Conservation (phyloP, 2,329 filamentous ascomycete species). For the Cryoendolithus antarcticus region DNA sequence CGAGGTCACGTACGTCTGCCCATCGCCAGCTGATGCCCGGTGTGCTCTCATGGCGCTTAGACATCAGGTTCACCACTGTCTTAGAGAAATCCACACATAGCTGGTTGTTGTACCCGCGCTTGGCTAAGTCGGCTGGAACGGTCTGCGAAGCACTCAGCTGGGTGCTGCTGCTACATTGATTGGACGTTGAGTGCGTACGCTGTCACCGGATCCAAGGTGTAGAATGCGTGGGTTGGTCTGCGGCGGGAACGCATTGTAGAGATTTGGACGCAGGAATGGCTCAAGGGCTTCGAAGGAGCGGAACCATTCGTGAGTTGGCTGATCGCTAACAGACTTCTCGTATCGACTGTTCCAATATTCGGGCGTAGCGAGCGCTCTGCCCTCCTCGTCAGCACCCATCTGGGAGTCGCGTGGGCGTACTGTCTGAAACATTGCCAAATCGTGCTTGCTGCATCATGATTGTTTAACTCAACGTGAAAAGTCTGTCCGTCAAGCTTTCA, state of each 20-base stretch:
- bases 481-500: too few species aligned
- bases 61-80: conserved; percentile 43
- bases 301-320: conserved; percentile 44
- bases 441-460: too few species aligned
- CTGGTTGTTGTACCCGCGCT: conserved; percentile 39
- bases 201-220: conserved; percentile 47
- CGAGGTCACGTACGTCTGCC: conserved; percentile 42
- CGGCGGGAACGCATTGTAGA: conserved; percentile 26
- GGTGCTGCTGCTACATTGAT: not conserved
- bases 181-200: conserved; percentile 26
- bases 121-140: conserved; percentile 37
- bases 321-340: conserved; percentile 23
- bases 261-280: conserved; percentile 33
- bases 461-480: too few species aligned
- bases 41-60: conserved; percentile 26
- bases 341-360: conserved; percentile 43
- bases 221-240: conserved; percentile 34
- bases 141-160: conserved; percentile 26
- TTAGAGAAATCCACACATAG: conserved; percentile 46
- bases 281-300: conserved; percentile 36
- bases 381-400: conserved; percentile 14
- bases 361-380: conserved; percentile 27
- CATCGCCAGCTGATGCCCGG: conserved; percentile 37
- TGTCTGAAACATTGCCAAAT: too few species aligned
- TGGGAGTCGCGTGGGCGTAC: not conserved